Percentiles rank a stretch among this genome's conserved stretches.
Evolutionary conservation across 441 rosid species (phyloP).

Genomic region (Croton setiger): DNA sequence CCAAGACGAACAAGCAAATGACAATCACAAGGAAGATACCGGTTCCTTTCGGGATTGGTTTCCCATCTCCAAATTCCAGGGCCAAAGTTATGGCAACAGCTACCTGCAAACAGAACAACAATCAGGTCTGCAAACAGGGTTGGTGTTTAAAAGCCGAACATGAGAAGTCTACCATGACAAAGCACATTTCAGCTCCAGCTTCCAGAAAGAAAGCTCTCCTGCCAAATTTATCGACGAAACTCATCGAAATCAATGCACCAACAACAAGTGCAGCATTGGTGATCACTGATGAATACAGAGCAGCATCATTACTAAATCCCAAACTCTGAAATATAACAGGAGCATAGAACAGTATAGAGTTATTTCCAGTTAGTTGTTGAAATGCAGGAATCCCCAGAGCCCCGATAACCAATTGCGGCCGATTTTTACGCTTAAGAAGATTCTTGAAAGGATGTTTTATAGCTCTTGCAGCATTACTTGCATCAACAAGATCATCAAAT

Average conservation of each 20-base stretch:
- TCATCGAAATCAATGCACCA: slow-evolving; percentile 66
- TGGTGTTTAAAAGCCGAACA: too few relatives aligned
- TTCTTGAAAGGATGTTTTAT: slow-evolving; percentile 73
- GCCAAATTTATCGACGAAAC: slow-evolving; percentile 64
- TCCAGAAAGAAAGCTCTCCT: slow-evolving; percentile 80
- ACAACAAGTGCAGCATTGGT: slow-evolving; percentile 63
- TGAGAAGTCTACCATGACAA: slow-evolving; percentile 47
- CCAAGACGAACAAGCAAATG: slow-evolving; percentile 68
- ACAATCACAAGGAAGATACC: slow-evolving; percentile 59
- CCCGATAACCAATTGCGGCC: slow-evolving; percentile 81
- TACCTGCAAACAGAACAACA: slow-evolving; percentile 34
- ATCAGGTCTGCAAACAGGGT: neutral
- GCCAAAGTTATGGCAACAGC: slow-evolving; percentile 63
- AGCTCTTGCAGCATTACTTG: slow-evolving; percentile 63
- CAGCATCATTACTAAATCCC: slow-evolving; percentile 65
- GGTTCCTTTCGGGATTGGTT: slow-evolving; percentile 39
- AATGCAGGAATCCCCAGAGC: slow-evolving; percentile 79
- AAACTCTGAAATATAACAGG: slow-evolving; percentile 85
- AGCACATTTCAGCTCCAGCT: slow-evolving; percentile 77
- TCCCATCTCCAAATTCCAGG: slow-evolving; percentile 62
- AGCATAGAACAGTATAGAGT: slow-evolving; percentile 85
- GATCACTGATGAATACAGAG: slow-evolving; percentile 59
- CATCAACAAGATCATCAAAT: slow-evolving; percentile 68
- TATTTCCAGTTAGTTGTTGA: slow-evolving; percentile 86
- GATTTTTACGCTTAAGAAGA: slow-evolving; percentile 55